These are phyloP conservation scores for Saccharum officinarum DNA, from an alignment of 176 grass and related monocot species.

Conservation along the genomic window DNA sequence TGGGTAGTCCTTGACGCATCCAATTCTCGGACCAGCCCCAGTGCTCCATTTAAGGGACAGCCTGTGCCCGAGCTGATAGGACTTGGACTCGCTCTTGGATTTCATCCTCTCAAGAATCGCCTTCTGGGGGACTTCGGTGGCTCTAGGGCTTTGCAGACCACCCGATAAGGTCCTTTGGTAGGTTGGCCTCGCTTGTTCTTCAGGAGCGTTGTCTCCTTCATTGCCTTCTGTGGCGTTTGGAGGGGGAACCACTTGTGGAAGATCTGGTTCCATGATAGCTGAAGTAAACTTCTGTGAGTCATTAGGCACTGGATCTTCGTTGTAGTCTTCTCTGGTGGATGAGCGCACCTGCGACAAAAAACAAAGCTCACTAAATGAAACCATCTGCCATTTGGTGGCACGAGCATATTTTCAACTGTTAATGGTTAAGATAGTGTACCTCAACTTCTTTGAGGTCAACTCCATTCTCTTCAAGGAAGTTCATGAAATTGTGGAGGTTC, in stretches of 20 bases:
- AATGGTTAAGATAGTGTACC: slow-evolving; percentile 40
- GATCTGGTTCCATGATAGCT: not conserved
- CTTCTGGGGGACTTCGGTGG: slow-evolving; percentile 39
- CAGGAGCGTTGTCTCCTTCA: not conserved
- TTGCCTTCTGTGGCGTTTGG: slow-evolving; percentile 14
- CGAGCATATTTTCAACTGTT: not conserved
- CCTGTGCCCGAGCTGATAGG: slow-evolving; percentile 79
- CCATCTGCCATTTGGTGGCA: not conserved
- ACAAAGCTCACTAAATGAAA: slow-evolving; percentile 20
- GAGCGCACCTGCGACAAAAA: slow-evolving; percentile 48
- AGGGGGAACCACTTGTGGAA: slow-evolving; percentile 22
- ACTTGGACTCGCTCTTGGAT: slow-evolving; percentile 69
- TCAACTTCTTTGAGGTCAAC: slow-evolving; percentile 57
- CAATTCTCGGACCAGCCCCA: slow-evolving; percentile 87
- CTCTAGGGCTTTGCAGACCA: slow-evolving; percentile 65
- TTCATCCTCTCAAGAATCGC: slow-evolving; percentile 78
- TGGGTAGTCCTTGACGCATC: slow-evolving; percentile 83
- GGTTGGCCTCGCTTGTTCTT: slow-evolving; percentile 35
- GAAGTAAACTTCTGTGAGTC: not conserved
- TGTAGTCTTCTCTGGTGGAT: slow-evolving; percentile 66
- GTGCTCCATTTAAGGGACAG: slow-evolving; percentile 88
- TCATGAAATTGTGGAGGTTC: slow-evolving; percentile 60
- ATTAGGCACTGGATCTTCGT: slow-evolving; percentile 48
- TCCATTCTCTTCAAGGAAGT: slow-evolving; percentile 71
- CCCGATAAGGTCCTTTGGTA: slow-evolving; percentile 90